These are phyloP conservation scores for Agaricus subrufescens DNA, from an alignment of 768 basidiomycete species.

Conservation along the genomic window DNA sequence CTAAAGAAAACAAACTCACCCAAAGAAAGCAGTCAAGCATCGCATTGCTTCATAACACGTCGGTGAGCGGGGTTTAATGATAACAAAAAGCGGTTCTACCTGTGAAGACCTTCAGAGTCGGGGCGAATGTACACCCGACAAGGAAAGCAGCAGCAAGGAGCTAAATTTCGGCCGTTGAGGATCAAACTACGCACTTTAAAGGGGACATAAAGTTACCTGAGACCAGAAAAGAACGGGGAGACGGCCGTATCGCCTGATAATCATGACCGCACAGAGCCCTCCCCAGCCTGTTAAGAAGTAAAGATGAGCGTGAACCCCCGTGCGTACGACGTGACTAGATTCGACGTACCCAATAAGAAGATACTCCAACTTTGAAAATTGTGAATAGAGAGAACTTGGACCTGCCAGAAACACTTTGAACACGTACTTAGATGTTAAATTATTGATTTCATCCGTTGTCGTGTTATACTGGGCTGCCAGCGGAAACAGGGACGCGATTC, in stretches of 20 bases:
- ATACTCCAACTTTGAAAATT: conserved; percentile 53
- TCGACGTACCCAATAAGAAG: conserved; percentile 45
- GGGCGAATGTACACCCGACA: conserved; percentile 44
- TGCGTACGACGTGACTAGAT: background rate
- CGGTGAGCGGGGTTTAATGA: background rate
- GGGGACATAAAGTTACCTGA: conserved; percentile 36
- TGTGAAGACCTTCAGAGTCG: conserved; percentile 50
- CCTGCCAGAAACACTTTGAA: background rate
- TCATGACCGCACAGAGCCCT: conserved; percentile 57
- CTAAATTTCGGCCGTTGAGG: conserved; percentile 19
- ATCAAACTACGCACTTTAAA: background rate
- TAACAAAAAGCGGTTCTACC: conserved; percentile 24
- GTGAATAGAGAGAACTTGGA: conserved; percentile 5
- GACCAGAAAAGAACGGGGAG: conserved; percentile 72
- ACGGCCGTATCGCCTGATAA: conserved; percentile 59
- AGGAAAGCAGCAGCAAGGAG: conserved; percentile 52
- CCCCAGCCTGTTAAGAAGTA: conserved; percentile 41
- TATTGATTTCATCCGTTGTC: conserved; percentile 52
- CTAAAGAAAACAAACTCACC: conserved; percentile 22
- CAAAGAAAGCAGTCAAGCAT: conserved; percentile 55
- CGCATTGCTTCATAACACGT: conserved; percentile 38
- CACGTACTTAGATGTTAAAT: conserved; percentile 52
- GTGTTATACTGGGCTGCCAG: conserved; percentile 53
- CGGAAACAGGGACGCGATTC: conserved; percentile 36
- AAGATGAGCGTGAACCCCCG: background rate